Evolutionary conservation across 1,139 yeast species (phyloP), one percentile per base, ranked within the genome.

Genomic region (Pichia kudriavzevii): DNA sequence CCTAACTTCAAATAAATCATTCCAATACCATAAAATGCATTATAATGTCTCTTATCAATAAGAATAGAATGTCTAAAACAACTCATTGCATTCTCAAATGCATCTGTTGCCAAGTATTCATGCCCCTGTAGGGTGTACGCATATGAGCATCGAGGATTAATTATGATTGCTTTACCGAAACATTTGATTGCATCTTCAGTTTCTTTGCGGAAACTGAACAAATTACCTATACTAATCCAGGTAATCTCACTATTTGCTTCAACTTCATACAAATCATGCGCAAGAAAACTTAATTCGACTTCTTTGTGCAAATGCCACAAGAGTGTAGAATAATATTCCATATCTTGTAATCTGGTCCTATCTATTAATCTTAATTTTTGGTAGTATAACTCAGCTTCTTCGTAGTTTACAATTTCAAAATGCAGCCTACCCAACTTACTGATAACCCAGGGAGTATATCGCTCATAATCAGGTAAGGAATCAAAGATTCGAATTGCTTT

Each of bases 71-170:
- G 66, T 26, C 96, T 63, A 66, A 87, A 93, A 44, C 84, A 75
- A 41, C 80, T 85, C 44, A 83, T 70, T 0, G 98, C 97, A 59
- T 79, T 75, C 53, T 88, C 96, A 59, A 80, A 84, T 32, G 94
- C 87, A 59, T 93, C 98, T 51, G 76, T 84, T 5, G 91, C 73
- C 28, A 85, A 77, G 52, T 74, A 77, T 59, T 93, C 99, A 58
- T 93, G 98, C 0, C 96, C 99, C 60, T 83, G 87, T 39, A 93
- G 66, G 0, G 97, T 88, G 53, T 84, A 82, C 1, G 95, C 95
- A 55, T 91, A 91, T 0, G 93, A 79, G 55, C 84, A 83, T 18
- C 63, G 64, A n/a, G 77, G 75, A 38, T 52, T 45, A 14, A 81
- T 55, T 42, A 75, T 75, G 3, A 77, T 72, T 1, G 97, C 91